Conservation (phyloP, 164 flowering plant genomes). For the Cinnamomum chago region DNA sequence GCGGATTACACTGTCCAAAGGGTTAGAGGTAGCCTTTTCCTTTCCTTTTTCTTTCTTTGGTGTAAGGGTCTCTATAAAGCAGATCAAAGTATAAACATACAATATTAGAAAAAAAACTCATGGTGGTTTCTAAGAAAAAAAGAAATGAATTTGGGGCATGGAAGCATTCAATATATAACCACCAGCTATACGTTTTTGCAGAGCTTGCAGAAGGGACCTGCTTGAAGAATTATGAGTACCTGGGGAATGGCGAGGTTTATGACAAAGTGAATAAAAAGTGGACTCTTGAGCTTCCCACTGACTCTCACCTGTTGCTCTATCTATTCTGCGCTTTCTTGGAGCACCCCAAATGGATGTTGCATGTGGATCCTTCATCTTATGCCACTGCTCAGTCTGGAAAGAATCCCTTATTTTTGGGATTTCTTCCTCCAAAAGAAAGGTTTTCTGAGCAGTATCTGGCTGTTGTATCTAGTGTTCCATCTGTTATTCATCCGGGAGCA, state of each 20-base stretch:
- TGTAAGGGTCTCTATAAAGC: too few species aligned
- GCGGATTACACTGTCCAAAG: slow-evolving; percentile 86
- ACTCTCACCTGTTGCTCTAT: slow-evolving; percentile 85
- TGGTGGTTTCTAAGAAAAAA: background rate
- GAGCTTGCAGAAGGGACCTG: slow-evolving; percentile 97
- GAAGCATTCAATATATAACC: slow-evolving; percentile 5
- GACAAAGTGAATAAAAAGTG: slow-evolving; percentile 83
- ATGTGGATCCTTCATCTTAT: slow-evolving; percentile 78
- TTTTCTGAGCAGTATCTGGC: slow-evolving; percentile 88
- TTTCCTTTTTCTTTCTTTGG: background rate
- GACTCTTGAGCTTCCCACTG: slow-evolving; percentile 84
- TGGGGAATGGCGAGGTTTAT: slow-evolving; percentile 72
- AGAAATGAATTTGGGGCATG: background rate
- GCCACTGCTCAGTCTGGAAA: slow-evolving; percentile 85
- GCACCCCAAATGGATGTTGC: slow-evolving; percentile 95
- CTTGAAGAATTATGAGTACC: slow-evolving; percentile 83
- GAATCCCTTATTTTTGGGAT: slow-evolving; percentile 86
- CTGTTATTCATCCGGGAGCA: slow-evolving; percentile 84
- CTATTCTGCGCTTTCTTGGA: slow-evolving; percentile 91
- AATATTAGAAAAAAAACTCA: background rate
- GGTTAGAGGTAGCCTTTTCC: slow-evolving; percentile 46
- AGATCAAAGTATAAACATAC: background rate
- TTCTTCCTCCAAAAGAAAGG: slow-evolving; percentile 88
- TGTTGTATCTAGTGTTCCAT: slow-evolving; percentile 60
- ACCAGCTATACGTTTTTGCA: slow-evolving; percentile 21